Percentiles rank a stretch among this genome's conserved stretches.
These are phyloP conservation scores for Spiraea crenata DNA, from an alignment of 331 rosid genomes.

Conservation along the genomic window DNA sequence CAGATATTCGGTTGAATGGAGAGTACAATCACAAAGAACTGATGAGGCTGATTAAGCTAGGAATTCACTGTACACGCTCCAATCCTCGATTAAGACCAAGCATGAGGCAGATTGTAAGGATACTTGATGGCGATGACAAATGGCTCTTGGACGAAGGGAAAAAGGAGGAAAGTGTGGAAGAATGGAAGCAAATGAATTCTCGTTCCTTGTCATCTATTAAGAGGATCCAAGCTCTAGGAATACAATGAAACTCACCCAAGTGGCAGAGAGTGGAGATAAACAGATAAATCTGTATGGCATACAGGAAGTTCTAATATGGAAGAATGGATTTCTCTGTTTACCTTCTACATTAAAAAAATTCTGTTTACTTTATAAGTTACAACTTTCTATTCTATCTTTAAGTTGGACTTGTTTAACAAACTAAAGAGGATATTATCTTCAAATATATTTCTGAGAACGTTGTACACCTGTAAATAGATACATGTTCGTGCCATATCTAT, in stretches of 20 bases:
- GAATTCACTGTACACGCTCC: constrained; percentile 64
- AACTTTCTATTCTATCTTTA: constrained; percentile 16
- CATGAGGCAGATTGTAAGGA: constrained; percentile 64
- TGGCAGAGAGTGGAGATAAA: neutral
- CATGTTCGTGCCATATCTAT: neutral
- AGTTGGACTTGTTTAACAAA: constrained; percentile 28
- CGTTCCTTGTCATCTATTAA: constrained; percentile 53
- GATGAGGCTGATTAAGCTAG: constrained; percentile 57
- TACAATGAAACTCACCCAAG: constrained; percentile 48
- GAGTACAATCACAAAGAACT: constrained; percentile 58
- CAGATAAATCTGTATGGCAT: constrained; percentile 5
- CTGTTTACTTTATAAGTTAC: too few relatives aligned
- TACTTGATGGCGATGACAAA: constrained; percentile 67
- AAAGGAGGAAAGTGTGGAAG: constrained; percentile 52
- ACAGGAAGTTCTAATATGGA: constrained; percentile 1
- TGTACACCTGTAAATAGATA: neutral
- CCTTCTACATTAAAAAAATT: neutral
- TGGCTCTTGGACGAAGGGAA: constrained; percentile 25
- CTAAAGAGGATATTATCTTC: constrained; percentile 20
- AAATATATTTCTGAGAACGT: constrained; percentile 14
- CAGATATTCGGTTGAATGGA: constrained; percentile 57
- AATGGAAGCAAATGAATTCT: constrained; percentile 63
- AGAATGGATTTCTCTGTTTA: neutral
- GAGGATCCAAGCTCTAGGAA: constrained; percentile 95
- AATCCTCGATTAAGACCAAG: constrained; percentile 57